Conservation (phyloP, 768 basidiomycete species). For the Podaxis rugospora region DNA sequence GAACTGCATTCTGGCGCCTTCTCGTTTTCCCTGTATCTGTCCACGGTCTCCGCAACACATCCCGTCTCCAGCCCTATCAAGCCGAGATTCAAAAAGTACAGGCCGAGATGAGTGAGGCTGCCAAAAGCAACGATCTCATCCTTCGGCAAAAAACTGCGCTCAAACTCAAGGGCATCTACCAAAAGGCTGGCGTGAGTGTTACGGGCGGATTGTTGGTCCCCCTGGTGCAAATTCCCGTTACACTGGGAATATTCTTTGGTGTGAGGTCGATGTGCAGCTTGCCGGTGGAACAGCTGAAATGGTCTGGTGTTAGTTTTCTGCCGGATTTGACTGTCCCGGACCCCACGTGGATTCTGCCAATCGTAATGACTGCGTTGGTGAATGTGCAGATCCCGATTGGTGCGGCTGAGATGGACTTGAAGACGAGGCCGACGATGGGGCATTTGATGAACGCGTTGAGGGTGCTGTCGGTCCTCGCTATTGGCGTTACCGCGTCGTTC, state of each 20-base stretch:
- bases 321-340: slow-evolving; percentile 77
- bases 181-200: slow-evolving; percentile 58
- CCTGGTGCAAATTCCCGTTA: slow-evolving; percentile 66
- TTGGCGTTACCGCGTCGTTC: slow-evolving; percentile 47
- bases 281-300: slow-evolving; percentile 69
- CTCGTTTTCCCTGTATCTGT: slow-evolving; percentile 59
- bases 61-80: slow-evolving; percentile 57
- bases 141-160: slow-evolving; percentile 52
- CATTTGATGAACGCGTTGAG: slow-evolving; percentile 70
- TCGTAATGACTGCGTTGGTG: slow-evolving; percentile 50
- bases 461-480: slow-evolving; percentile 44
- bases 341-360: slow-evolving; percentile 71
- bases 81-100: slow-evolving; percentile 44
- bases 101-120: slow-evolving; percentile 35
- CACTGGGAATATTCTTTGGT: slow-evolving; percentile 81
- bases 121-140: slow-evolving; percentile 30
- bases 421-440: slow-evolving; percentile 52
- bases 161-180: slow-evolving; percentile 52
- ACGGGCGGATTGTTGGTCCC: slow-evolving; percentile 46
- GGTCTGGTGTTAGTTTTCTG: slow-evolving; percentile 71
- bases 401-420: slow-evolving; percentile 48
- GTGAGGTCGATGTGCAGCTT: slow-evolving; percentile 65
- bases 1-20: slow-evolving; percentile 57
- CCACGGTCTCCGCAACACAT: slow-evolving; percentile 49
- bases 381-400: slow-evolving; percentile 69